These are phyloP conservation scores for Thielaviopsis populi DNA, from an alignment of 2,329 filamentous ascomycete species.

Conservation along the genomic window DNA sequence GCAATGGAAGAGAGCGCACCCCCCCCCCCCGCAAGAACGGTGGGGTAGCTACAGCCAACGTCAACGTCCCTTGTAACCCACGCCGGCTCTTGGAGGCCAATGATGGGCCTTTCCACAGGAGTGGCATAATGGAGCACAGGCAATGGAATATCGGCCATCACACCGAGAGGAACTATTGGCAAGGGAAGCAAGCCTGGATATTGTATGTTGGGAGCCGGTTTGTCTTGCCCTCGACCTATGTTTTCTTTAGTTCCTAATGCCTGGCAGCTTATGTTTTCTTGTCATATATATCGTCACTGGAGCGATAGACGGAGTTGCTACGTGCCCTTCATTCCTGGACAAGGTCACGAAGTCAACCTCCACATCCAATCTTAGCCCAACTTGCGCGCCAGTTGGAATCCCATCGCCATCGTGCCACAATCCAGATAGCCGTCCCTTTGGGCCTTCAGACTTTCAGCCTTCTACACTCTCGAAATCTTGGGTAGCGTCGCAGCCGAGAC, in stretches of 20 bases:
- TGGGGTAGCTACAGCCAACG: neutral
- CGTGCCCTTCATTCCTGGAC: slow-evolving; percentile 17
- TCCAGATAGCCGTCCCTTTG: slow-evolving; percentile 12
- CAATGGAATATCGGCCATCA: neutral
- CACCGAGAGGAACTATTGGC: neutral
- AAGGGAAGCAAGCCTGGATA: slow-evolving; percentile 13
- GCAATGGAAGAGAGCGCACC: neutral
- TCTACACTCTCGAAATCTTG: neutral
- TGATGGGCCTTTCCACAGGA: neutral
- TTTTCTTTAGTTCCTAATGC: neutral
- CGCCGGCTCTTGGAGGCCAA: neutral
- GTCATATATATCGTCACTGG: slow-evolving; percentile 16
- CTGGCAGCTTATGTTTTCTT: neutral
- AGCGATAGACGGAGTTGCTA: slow-evolving; percentile 1
- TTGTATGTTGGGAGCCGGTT: slow-evolving; percentile 8
- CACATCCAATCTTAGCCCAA: neutral
- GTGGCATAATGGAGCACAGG: neutral
- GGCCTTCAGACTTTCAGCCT: neutral
- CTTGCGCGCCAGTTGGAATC: slow-evolving; percentile 13
- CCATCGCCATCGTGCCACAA: slow-evolving; percentile 15
- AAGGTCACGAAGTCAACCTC: neutral
- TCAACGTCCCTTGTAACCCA: neutral
- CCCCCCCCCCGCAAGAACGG: neutral
- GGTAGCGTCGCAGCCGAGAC: neutral
- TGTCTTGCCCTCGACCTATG: slow-evolving; percentile 11